Evolutionary conservation across 805 yeast genomes (phyloP).

Genomic region (Monosporozyma servazzii): DNA sequence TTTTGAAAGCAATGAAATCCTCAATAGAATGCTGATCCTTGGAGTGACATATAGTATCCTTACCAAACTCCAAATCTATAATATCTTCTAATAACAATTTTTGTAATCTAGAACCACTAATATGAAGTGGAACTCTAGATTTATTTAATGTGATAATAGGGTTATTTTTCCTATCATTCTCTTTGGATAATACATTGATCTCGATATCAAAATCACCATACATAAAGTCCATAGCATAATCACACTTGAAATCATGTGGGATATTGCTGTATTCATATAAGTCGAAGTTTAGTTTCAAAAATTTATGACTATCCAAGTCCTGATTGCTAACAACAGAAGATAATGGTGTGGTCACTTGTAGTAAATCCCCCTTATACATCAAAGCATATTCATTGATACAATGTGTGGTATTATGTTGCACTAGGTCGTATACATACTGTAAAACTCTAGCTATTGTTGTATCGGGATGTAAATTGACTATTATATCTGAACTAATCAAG

Average conservation of each 20-base stretch:
- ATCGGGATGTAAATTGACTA: conserved; percentile 20
- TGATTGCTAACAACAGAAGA: neutral
- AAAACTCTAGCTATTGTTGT: conserved; percentile 18
- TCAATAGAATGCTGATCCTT: conserved; percentile 9
- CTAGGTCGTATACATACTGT: conserved; percentile 21
- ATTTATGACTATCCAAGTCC: neutral
- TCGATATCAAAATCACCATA: conserved; percentile 12
- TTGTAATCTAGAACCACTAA: conserved; percentile 13
- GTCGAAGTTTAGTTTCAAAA: neutral
- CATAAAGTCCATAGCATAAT: conserved; percentile 10
- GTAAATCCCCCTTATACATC: neutral
- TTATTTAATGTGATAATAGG: neutral
- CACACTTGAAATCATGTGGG: conserved; percentile 10
- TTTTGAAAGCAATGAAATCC: conserved; percentile 17
- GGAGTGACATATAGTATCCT: conserved; percentile 10
- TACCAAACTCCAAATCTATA: conserved; percentile 12
- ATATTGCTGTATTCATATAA: neutral
- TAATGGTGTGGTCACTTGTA: neutral
- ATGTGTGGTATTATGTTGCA: neutral
- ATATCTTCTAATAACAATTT: conserved; percentile 11
- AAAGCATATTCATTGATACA: neutral
- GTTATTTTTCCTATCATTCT: conserved; percentile 7
- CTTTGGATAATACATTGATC: conserved; percentile 13
- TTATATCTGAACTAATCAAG: conserved; percentile 10
- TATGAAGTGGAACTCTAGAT: conserved; percentile 6